phyloP scores from a whole-genome alignment of 257 asterid species.

The Capsicum baccatum region DNA sequence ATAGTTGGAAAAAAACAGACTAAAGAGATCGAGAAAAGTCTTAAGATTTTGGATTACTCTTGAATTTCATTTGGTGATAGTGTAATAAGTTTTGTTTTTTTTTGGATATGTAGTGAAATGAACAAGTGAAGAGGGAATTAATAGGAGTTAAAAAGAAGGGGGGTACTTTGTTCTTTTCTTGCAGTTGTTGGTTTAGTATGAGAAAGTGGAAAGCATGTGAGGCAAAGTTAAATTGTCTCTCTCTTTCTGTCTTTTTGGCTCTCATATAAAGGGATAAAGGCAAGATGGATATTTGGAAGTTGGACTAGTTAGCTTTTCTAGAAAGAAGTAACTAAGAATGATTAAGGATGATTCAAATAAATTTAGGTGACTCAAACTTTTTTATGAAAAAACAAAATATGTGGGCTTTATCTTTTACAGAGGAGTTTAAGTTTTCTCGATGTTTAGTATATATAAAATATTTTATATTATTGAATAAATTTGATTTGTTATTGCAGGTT shows the following conservation, averaged over 20 bases:
- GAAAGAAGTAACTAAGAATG: constrained; percentile 33
- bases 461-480: too few relatives aligned
- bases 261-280: constrained; percentile 59
- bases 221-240: constrained; percentile 88
- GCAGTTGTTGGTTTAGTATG: constrained; percentile 73
- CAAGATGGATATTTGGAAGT: constrained; percentile 52
- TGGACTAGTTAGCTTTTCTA: constrained; percentile 65
- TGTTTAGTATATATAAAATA: too few relatives aligned
- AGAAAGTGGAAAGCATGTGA: constrained; percentile 89
- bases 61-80: constrained; percentile 35
- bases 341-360: neutral
- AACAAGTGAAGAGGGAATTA: constrained; percentile 44
- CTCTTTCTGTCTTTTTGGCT: constrained; percentile 41
- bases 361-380: neutral
- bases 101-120: constrained; percentile 27
- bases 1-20: neutral
- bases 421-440: too few relatives aligned
- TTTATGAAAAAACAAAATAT: neutral
- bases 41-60: neutral
- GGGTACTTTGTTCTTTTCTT: constrained; percentile 80
- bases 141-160: constrained; percentile 39
- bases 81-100: neutral
- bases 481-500: too few relatives aligned
- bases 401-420: constrained; percentile 23
- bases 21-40: neutral